A percentile compares a stretch with the other conserved stretches of the same genome.
These are phyloP conservation scores for Paracorniculantispora psalliotae DNA, from an alignment of 2,329 filamentous ascomycete species.

Conservation along the genomic window DNA sequence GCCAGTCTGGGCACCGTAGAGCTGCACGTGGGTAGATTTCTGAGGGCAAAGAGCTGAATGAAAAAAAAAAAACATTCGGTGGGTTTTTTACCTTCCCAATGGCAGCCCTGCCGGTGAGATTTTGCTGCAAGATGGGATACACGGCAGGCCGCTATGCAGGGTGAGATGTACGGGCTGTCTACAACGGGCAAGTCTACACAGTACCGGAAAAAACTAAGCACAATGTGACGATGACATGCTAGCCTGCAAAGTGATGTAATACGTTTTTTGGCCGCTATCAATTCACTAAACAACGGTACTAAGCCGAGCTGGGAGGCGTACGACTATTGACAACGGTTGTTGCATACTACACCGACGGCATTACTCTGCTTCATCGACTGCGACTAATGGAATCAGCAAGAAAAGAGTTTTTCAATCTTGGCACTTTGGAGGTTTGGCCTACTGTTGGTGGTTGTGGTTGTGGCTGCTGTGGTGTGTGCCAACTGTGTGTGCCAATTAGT, in stretches of 20 bases:
- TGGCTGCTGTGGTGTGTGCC: too few species aligned
- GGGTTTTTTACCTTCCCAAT: too few species aligned
- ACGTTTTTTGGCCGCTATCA: not conserved
- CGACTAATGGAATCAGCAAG: not conserved
- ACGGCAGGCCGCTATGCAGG: too few species aligned
- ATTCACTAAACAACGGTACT: not conserved
- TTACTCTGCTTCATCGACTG: not conserved
- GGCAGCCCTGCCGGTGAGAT: not conserved
- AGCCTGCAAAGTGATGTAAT: not conserved
- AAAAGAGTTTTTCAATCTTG: not conserved
- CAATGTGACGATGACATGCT: not conserved
- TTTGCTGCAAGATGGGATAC: not conserved
- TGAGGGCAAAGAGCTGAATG: not conserved
- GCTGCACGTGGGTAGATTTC: not conserved
- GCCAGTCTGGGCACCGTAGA: not conserved
- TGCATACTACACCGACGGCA: not conserved
- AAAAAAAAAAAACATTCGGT: not conserved
- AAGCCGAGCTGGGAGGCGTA: not conserved
- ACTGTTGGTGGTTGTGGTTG: not conserved
- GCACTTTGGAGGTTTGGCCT: not conserved
- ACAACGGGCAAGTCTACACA: not conserved
- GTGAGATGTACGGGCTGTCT: too few species aligned
- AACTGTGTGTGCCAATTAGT: too few species aligned
- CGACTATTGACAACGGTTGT: not conserved
- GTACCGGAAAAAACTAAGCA: not conserved